Base-by-base conservation (phyloP, 805 yeast species). In the Starmera pachycereana region DNA sequence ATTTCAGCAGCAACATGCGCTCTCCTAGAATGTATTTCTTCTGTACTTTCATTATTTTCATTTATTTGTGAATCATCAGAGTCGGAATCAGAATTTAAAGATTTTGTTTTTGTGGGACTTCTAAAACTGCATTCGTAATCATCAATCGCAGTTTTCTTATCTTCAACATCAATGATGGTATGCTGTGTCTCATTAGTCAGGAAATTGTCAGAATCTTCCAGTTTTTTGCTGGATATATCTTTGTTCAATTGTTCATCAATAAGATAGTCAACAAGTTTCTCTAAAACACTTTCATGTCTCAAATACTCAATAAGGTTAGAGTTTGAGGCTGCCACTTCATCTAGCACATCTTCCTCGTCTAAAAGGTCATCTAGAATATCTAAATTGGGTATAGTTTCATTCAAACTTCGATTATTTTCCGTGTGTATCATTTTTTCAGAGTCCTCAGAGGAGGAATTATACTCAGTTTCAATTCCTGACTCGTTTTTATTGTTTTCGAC, bases 1-100 rank as follows among this genome's bases (percentile, higher is more conserved):
- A 92, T 81, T 57, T 92, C 97, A 2, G 96, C 86, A 6, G 96
- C 88, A 50, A 81, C 70, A 41, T 78, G 79, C 2, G 87, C 78
- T 44, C 74, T 56, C 50, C 70, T 56, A 2, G 57, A 44, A 35
- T 61, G 66, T 3, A 48, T 61, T 38, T 62, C 64, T 35, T 63
- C 62, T 29, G 61, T 62, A 5, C 61, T 59, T 41, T 66, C 69
- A 11, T 55, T 53, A 43, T 52, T 40, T 53, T 48, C 50, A 29
- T 44, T 45, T 14, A 50, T 47, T 22, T 51, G 47, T 30, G 45
- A 37, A 32, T 50, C 52, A 33, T 51, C 52, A 13, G 49, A 51
- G 29, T 49, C 58, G 1, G 61, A 64, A 16, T 58, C 60, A 4
- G 63, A 57, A 4, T 57, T 51, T 12, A 51, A 52, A 8, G 54